Evolutionary conservation across 768 basidiomycete genomes (phyloP), one percentile per base, ranked within the genome.

Genomic region (Leucocoprinus sp.): DNA sequence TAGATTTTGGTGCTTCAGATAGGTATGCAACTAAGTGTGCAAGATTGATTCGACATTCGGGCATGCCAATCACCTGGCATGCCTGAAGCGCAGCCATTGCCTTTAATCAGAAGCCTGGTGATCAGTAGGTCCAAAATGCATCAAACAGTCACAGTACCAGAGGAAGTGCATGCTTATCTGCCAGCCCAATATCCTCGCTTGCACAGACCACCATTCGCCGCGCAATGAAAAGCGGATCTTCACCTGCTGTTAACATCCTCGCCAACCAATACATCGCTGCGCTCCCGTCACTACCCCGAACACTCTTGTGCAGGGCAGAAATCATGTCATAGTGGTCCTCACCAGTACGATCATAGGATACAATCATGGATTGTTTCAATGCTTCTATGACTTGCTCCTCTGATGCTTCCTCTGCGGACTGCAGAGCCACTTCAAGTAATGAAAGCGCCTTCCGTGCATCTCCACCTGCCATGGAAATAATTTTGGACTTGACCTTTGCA

Each of bases 231-330:
- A 88, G 54, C 3, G 89, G 84, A 60, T 92, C 88, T 59, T 90
- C 88, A 15, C 87, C 88, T 21, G 76, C 82, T 27, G 68, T 73
- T 26, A 90, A 67, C 88, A 90, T 90, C 40, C 85, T 74, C 8
- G 88, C 87, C 17, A 93, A 70, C 87, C 89, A 93, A 59, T 92
- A 93, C 68, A 91, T 64, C 5, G 89, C 89, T 0, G 87, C 90
- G 54, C 71, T 71, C 5, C 78, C 78, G 51, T 90, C 78, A 45
- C 79, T 77, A 6, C 87, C 90, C 26, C 90, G 74, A 26, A 92
- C 74, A 48, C 78, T 78, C 61, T 93, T 93, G 64, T 93, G 89
- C 53, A 92, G 65, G 2, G 84, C 88, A 24, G 80, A 84, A 53
- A 88, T 89, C 78, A 85, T 80, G 59, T 90, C 86, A 56, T 88